phyloP scores from a whole-genome alignment of 768 basidiomycete genomes.

The Tylopilus vinaceipallidus region DNA sequence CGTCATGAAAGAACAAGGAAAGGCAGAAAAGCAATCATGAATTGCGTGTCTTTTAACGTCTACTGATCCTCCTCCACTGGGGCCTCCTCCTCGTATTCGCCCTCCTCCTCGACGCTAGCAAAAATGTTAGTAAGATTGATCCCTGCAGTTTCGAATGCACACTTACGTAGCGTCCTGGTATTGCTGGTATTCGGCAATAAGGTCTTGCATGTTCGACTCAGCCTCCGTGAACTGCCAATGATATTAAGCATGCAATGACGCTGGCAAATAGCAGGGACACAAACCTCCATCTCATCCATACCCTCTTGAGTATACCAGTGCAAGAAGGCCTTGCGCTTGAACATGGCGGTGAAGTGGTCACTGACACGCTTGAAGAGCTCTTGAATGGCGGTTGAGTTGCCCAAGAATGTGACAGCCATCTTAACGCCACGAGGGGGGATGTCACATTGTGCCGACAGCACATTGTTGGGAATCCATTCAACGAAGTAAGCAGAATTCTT shows the following conservation, averaged over 20 bases:
- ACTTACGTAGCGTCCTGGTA: conserved; percentile 93
- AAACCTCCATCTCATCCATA: conserved; percentile 96
- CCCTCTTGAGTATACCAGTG: conserved; percentile 99
- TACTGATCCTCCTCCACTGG: conserved; percentile 58
- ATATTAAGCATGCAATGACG: conserved; percentile 1
- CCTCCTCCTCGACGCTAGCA: conserved; percentile 80
- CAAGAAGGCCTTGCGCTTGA: conserved; percentile 97
- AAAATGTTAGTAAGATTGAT: conserved; percentile 14
- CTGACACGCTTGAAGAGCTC: conserved; percentile 98
- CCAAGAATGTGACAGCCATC: conserved; percentile 97
- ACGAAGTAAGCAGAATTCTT: conserved; percentile 99
- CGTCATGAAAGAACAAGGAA: conserved; percentile 25
- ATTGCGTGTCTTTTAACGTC: conserved; percentile 25
- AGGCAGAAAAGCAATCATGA: conserved; percentile 15
- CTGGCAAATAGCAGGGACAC: conserved; percentile 13
- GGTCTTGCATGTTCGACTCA: conserved; percentile 98
- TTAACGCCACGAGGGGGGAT: conserved; percentile 93
- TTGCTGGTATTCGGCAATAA: conserved; percentile 97
- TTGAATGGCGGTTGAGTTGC: conserved; percentile 96
- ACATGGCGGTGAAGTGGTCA: conserved; percentile 99
- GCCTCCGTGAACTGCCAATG: conserved; percentile 83
- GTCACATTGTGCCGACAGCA: conserved; percentile 96
- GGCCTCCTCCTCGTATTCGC: conserved; percentile 83
- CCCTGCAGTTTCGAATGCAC: neutral
- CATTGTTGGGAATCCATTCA: conserved; percentile 99